Evolutionary conservation across 768 basidiomycete species (phyloP), one percentile per base, ranked within the genome.

Genomic region (Calvatia gigantea): DNA sequence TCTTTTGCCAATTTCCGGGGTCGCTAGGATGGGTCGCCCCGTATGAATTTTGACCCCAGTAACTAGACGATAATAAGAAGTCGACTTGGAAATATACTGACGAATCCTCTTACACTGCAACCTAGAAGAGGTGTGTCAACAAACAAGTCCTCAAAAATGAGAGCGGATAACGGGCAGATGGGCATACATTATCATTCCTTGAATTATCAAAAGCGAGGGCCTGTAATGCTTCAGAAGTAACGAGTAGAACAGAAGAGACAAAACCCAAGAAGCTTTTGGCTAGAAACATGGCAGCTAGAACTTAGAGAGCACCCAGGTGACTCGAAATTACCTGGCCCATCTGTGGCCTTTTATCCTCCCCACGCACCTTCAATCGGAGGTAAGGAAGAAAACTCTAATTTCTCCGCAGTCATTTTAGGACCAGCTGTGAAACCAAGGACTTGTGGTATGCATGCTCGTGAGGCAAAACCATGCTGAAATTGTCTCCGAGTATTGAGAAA

Each of bases 11-110:
- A 54, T 75, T 75, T 4, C 73, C 75, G 8, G 72, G 61, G 46
- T 65, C 58, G 56, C 67, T 66, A 2, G 70, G 60, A 60, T 79
- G 71, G 1, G 77, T 75, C 2, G 81, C 80, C 29, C 84, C 83
- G 53, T 79, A 81, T 8, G 81, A 82, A 63, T 85, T 81, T 62
- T 85, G 83, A 15, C 83, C 81, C 70, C 73, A 83, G 61, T 82
- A 82, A 3, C 75, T 77, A 54, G 7, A 25, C 42, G 17, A 44
- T 19, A 29, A 46, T 37, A 4, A n/a, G 6, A 2, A 11, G 25
- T 39, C 23, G 12, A 37, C 8, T 21, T 5, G 27, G 6, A 50
- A 39, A 15, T 3, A 27, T 8, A 32, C 21, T 8, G 8, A 27
- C 9, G 27, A 6, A n/a, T 14, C 21, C 33, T 38, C 64, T 37